These are phyloP conservation scores for Penstemon davidsonii DNA, from an alignment of 257 asterid species.

Conservation along the genomic window DNA sequence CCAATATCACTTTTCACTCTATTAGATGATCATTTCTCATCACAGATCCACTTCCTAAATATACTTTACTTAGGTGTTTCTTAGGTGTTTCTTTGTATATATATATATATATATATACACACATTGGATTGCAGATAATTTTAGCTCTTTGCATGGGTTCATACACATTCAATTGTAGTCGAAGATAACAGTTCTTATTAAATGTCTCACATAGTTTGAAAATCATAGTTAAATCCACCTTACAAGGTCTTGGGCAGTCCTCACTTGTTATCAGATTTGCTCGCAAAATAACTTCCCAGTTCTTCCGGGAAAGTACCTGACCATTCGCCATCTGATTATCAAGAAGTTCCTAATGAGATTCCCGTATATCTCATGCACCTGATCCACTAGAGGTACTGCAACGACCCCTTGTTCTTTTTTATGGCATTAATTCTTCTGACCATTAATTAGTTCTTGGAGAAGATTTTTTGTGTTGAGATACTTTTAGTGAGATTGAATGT, in stretches of 20 bases:
- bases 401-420: slow-evolving; percentile 3
- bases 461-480: slow-evolving; percentile 1
- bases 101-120: too few species aligned
- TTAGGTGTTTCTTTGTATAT: too few species aligned
- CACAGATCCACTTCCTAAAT: too few species aligned
- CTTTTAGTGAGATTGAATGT: slow-evolving; percentile 1
- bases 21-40: too few species aligned
- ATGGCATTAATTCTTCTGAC: slow-evolving; percentile 9
- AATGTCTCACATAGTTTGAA: too few species aligned
- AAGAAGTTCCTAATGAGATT: slow-evolving; percentile 42
- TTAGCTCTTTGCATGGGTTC: too few species aligned
- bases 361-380: slow-evolving; percentile 43
- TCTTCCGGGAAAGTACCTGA: slow-evolving; percentile 70
- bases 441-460: slow-evolving; percentile 2
- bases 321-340: slow-evolving; percentile 39
- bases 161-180: too few species aligned
- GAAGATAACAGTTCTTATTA: too few species aligned
- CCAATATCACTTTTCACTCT: slow-evolving; percentile 69
- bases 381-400: slow-evolving; percentile 74
- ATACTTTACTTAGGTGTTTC: too few species aligned
- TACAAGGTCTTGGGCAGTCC: slow-evolving; percentile 20
- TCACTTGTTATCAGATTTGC: slow-evolving; percentile 97
- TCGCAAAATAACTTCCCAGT: slow-evolving; percentile 97
- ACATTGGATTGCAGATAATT: too few species aligned
- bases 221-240: too few species aligned